These are phyloP conservation scores for Scutellaria minor DNA, from an alignment of 257 asterid species.

Conservation along the genomic window DNA sequence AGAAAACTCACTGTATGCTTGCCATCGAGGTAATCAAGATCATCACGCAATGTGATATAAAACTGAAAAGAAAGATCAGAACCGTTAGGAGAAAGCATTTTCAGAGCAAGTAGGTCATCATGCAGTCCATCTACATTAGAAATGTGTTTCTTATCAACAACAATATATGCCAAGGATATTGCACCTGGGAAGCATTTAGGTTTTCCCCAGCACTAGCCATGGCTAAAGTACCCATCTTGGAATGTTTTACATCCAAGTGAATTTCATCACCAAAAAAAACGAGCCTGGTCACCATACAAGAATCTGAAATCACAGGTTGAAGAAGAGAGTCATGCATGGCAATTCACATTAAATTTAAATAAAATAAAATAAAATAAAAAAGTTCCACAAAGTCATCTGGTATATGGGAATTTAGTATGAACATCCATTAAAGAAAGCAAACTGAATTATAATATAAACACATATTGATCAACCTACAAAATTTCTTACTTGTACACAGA, in stretches of 20 bases:
- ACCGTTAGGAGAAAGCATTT: conserved; percentile 16
- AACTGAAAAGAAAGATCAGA: conserved; percentile 56
- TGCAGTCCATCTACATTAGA: conserved; percentile 28
- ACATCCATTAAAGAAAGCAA: conserved; percentile 13
- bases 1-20: conserved; percentile 83
- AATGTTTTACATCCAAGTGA: conserved; percentile 89
- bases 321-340: conserved; percentile 24
- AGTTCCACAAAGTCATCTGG: not conserved
- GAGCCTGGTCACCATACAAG: conserved; percentile 95
- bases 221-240: conserved; percentile 81
- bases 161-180: conserved; percentile 27
- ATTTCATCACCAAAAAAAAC: conserved; percentile 95
- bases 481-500: conserved; percentile 83
- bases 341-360: conserved; percentile 9
- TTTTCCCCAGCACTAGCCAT: conserved; percentile 98
- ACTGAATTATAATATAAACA: conserved; percentile 5
- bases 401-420: not conserved
- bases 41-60: conserved; percentile 88
- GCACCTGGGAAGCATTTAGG: conserved; percentile 97
- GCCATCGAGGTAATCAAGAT: conserved; percentile 95
- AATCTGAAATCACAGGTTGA: conserved; percentile 55
- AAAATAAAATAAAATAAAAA: conserved; percentile 14
- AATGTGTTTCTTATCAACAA: conserved; percentile 16
- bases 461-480: conserved; percentile 22
- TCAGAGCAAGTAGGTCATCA: conserved; percentile 15